Percentiles rank a stretch among this genome's conserved stretches.
Conservation (phyloP, 352 stramenopile species). For the Globisporangium parvum region DNA sequence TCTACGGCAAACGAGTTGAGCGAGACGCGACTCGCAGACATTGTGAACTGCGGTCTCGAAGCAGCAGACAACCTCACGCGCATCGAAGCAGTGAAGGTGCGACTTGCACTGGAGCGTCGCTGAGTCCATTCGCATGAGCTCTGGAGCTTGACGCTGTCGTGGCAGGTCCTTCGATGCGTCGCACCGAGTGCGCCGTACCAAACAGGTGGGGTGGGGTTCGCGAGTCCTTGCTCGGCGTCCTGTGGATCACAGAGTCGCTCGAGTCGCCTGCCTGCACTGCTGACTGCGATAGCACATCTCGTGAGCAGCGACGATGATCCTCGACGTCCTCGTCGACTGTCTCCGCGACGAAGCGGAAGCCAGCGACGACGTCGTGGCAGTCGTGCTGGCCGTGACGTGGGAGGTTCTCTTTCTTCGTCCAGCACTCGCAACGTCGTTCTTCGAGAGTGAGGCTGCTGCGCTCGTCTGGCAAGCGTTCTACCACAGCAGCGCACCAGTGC, state of each 20-base stretch:
- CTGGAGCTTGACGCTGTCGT: background rate
- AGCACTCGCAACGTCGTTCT: background rate
- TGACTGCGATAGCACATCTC: background rate
- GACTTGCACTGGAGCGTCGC: background rate
- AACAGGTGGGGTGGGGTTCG: background rate
- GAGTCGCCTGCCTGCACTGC: too few species aligned
- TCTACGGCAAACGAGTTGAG: background rate
- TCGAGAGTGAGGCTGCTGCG: background rate
- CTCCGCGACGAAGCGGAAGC: slow-evolving; percentile 3
- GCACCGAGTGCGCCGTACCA: background rate
- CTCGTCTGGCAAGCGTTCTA: background rate
- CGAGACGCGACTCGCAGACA: slow-evolving; percentile 6
- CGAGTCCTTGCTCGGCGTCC: background rate
- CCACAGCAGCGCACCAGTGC: background rate
- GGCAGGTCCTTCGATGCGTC: background rate
- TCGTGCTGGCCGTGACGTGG: slow-evolving; percentile 2
- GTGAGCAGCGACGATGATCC: slow-evolving; percentile 7
- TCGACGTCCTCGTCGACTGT: slow-evolving; percentile 10
- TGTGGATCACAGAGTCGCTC: background rate
- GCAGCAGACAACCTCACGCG: background rate
- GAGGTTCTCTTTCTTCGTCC: slow-evolving; percentile 3
- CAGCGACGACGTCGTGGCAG: background rate
- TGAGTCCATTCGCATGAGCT: background rate
- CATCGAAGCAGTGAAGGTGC: slow-evolving; percentile 8
- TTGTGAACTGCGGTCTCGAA: slow-evolving; percentile 10